Conservation (phyloP, 1,139 yeast genomes). For the Hanseniaspora uvarum region DNA sequence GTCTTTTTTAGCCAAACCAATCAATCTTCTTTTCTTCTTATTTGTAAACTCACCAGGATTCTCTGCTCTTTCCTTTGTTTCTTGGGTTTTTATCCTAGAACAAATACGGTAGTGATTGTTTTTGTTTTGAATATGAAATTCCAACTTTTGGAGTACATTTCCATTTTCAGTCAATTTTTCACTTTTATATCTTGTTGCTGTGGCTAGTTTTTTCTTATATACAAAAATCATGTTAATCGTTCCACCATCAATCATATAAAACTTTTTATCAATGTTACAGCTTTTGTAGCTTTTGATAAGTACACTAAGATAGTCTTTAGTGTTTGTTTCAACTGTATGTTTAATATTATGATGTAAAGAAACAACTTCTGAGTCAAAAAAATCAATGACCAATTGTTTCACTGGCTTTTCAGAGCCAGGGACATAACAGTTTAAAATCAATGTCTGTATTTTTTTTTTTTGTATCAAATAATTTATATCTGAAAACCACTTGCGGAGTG, state of each 20-base stretch:
- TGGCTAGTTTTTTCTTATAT: not conserved
- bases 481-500: not conserved
- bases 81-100: not conserved
- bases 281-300: not conserved
- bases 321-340: too few species aligned
- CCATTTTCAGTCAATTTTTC: not conserved
- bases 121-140: not conserved
- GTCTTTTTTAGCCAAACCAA: not conserved
- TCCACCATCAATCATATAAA: not conserved
- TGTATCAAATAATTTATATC: not conserved
- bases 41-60: too few species aligned
- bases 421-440: not conserved
- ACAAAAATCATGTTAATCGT: not conserved
- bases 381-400: not conserved
- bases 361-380: not conserved
- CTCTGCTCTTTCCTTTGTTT: not conserved
- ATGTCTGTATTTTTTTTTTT: not conserved
- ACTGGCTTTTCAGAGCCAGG: not conserved
- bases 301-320: not conserved
- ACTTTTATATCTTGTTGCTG: not conserved
- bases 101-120: not conserved
- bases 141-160: not conserved
- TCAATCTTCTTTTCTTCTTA: not conserved
- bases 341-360: not conserved
- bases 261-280: not conserved